A percentile compares a stretch with the other conserved stretches of the same genome.
Evolutionary conservation across 208 protist genomes (phyloP).

Genomic region (Kentomonas sorsogonicus): DNA sequence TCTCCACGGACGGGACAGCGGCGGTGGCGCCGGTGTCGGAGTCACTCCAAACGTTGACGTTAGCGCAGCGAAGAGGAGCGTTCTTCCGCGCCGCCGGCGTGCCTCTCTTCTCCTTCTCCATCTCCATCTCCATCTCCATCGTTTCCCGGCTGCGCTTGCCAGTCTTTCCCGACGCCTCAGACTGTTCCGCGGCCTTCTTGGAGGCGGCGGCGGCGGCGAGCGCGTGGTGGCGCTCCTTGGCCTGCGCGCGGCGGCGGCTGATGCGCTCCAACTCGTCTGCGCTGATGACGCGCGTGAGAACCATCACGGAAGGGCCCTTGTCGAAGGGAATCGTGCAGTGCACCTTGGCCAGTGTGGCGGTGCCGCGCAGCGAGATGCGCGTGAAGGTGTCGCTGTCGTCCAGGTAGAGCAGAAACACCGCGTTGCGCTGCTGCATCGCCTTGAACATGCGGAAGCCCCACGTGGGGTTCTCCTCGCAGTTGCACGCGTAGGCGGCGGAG

Average conservation of each 20-base stretch:
- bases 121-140: not conserved
- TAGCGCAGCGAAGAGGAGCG: constrained; percentile 32
- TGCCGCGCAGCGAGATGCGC: no score
- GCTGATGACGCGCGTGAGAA: constrained; percentile 32
- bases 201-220: no score
- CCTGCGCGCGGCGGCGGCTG: no score
- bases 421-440: constrained; percentile 49
- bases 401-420: constrained; percentile 67
- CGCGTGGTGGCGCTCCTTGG: no score
- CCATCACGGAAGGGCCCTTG: constrained; percentile 21
- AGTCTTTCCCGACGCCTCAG: not conserved
- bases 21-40: constrained; percentile 18
- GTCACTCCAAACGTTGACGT: constrained; percentile 75
- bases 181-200: constrained; percentile 11
- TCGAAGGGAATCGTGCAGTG: no score
- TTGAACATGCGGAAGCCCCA: constrained; percentile 72
- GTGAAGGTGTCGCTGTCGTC: constrained; percentile 21
- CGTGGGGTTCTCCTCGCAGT: constrained; percentile 28
- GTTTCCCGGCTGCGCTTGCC: not conserved
- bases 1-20: constrained; percentile 25
- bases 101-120: not conserved
- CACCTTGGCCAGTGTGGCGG: no score
- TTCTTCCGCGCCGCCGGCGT: constrained; percentile 1
- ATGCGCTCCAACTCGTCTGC: no score
- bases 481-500: constrained; percentile 57